These are phyloP conservation scores for Podospora pseudocomata DNA, from an alignment of 495 filamentous ascomycete genomes.

Conservation along the genomic window DNA sequence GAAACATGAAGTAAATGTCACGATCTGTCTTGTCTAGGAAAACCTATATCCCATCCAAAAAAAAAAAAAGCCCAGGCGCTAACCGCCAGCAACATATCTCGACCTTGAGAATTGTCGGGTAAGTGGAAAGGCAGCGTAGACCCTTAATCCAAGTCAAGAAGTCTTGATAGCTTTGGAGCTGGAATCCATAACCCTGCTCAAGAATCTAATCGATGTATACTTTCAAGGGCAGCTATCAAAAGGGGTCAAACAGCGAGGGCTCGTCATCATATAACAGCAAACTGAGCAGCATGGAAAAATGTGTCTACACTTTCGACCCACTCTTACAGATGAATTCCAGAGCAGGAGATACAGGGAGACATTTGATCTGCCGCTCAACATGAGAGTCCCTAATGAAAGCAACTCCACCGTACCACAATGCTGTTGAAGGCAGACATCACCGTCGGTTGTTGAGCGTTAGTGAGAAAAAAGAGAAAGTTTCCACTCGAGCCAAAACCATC, in stretches of 20 bases:
- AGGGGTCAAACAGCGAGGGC: neutral
- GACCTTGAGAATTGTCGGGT: neutral
- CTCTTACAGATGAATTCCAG: conserved; percentile 77
- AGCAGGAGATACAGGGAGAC: conserved; percentile 96
- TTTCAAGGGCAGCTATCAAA: neutral
- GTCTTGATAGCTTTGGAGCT: neutral
- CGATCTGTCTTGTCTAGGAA: no score
- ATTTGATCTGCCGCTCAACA: conserved; percentile 64
- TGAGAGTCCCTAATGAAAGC: conserved; percentile 70
- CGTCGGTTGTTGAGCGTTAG: conserved; percentile 50
- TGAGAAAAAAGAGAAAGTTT: conserved; percentile 39
- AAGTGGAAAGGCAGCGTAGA: neutral
- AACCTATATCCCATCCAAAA: neutral
- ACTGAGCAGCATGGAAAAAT: conserved; percentile 23
- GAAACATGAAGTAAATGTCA: no score
- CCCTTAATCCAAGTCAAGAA: neutral
- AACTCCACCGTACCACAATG: conserved; percentile 40
- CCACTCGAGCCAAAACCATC: neutral
- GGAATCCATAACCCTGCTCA: no score
- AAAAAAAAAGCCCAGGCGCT: neutral
- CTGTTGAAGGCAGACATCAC: conserved; percentile 33
- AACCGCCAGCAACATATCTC: neutral
- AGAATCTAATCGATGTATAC: no score
- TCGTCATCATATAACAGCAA: neutral
- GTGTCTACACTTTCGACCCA: conserved; percentile 65